Evolutionary conservation across 1,139 yeast genomes (phyloP), one percentile per base, ranked within the genome.

Genomic region (Chernovozyma aurita): DNA sequence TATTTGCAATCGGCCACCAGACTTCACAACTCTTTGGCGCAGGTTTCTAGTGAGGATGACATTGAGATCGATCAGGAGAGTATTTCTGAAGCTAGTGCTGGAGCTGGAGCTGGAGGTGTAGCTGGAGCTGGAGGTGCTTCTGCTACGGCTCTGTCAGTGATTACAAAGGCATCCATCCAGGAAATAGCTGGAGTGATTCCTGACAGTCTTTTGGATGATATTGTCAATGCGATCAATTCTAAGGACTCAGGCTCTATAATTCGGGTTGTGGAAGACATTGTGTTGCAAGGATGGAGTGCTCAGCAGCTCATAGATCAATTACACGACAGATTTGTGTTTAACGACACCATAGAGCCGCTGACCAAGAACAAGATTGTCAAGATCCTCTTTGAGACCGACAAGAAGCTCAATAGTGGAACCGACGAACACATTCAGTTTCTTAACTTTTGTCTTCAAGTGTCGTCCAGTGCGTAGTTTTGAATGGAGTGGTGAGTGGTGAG

Each of bases 131-230:
- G 25, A 11, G 25, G 25, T n/a, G 25, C 25, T 22, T 22, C 25
- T n/a, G n/a, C 25, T 22, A n/a, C n/a, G n/a, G n/a, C n/a, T n/a
- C n/a, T n/a, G n/a, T n/a, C n/a, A n/a, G 39, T 39, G 2, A 69
- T 82, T 14, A 63, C 83, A 0, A 58, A 66, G 0, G 48, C 48
- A 2, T 63, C 73, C 13, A 70, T 82, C 18, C 62, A 77, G 42
- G 97, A 92, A 50, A 76, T 92, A 24, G 90, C 97, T 1, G 99
- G 98, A 0, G 76, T 85, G 2, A 79, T 92, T 3, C 87, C 94
- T 2, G 70, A 69, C n/a, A 56, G 59, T 0, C 58, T 75, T 2
- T 57, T 88, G 8, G 53, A 61, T 1, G 51, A 62, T 1, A 55
- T 87, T 12, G 50, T 80, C 1, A 46, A 53, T 0, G 55, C 70